phyloP scores from a whole-genome alignment of 257 asterid species.

The Jacaranda mimosifolia region DNA sequence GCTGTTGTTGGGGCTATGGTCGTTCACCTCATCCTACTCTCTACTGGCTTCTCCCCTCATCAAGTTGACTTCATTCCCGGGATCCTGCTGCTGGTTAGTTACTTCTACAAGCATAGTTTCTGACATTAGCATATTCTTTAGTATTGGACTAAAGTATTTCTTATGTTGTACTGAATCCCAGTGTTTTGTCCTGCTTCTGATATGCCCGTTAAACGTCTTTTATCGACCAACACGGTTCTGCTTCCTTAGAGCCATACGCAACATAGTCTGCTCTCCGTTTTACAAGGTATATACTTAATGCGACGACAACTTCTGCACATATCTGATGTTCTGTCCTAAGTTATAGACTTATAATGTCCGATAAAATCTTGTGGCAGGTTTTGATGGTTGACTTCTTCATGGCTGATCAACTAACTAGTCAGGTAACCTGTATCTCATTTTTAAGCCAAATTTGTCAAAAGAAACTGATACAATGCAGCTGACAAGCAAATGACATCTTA shows the following conservation, averaged over 20 bases:
- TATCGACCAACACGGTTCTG: constrained; percentile 64
- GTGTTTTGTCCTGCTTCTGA: constrained; percentile 46
- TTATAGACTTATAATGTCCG: background rate
- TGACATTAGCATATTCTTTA: background rate
- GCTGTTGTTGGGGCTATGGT: constrained; percentile 63
- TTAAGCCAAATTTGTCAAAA: too few species aligned
- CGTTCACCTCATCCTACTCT: constrained; percentile 61
- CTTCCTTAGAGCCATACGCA: constrained; percentile 67
- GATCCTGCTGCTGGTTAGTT: constrained; percentile 60
- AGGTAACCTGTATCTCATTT: constrained; percentile 43
- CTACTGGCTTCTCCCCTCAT: constrained; percentile 44
- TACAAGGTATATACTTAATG: constrained; percentile 48
- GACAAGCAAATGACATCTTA: background rate
- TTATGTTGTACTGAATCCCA: constrained; percentile 23
- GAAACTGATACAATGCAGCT: too few species aligned
- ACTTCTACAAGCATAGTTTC: background rate
- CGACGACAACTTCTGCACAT: too few species aligned
- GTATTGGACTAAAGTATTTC: background rate
- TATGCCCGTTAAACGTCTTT: constrained; percentile 62
- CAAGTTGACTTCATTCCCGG: constrained; percentile 64
- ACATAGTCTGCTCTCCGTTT: constrained; percentile 71
- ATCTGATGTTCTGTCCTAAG: too few species aligned
- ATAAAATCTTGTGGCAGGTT: constrained; percentile 44
- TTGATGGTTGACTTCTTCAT: constrained; percentile 76
- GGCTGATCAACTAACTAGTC: constrained; percentile 84